Evolutionary conservation across 768 basidiomycete genomes (phyloP), one percentile per base, ranked within the genome.

Genomic region (Leccinum broughii): DNA sequence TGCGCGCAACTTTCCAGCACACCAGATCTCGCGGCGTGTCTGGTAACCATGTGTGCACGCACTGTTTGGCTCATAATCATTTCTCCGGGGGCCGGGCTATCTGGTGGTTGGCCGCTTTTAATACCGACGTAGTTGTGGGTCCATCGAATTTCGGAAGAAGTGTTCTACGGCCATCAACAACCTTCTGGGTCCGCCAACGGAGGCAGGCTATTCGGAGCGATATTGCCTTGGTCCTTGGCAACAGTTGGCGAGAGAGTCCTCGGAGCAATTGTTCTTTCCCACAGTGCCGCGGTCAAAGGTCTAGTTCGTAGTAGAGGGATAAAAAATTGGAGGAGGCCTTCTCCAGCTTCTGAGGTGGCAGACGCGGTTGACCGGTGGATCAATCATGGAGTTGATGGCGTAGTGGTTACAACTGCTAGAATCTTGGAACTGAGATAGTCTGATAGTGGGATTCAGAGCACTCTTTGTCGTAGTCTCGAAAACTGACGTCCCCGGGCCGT

Each of bases 361-460:
- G 6, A 22, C 14, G 22, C 44, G 5, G 9, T 46, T 20, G 44
- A 44, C 41, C 41, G 15, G 41, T 44, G n/a, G 24, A 56, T 37
- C 64, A 52, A 60, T 64, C 56, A 58, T 61, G 54, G 32, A 28
- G 34, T 55, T 11, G 22, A 32, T 60, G 30, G 53, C 58, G 56
- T 54, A 20, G 44, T 5, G 41, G 41, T 8, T 10, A n/a, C 39
- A 41, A 41, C 8, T 17, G n/a, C 4, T 20, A 20, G 8, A 9
- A 26, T 13, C 24, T 22, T 17, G 17, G 32, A 17, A 10, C 24
- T 51, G 26, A 17, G 11, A 51, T 3, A 44, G 4, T 34, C 11
- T 13, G 32, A 34, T 28, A 17, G 3, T 34, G 32, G 11, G 32
- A 13, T 34, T 34, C 32, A 34, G 8, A 22, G 24, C n/a, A 20